Base-by-base conservation (phyloP, 352 stramenopile genomes). In the Blastocystis sp. region DNA sequence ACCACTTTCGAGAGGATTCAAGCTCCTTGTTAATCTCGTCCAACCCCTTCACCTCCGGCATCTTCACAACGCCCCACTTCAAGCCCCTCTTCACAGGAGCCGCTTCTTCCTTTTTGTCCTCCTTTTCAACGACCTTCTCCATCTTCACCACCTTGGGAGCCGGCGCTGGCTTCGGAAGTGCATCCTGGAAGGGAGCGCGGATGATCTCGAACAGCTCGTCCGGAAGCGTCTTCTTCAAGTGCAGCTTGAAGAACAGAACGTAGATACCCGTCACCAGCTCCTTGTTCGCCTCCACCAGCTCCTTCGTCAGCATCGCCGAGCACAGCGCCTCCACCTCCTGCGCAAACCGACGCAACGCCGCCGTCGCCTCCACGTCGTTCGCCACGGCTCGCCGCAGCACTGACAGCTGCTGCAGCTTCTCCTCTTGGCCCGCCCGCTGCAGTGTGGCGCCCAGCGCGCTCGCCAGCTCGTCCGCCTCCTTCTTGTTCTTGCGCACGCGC, bases 281-380 rank as follows among this genome's bases (percentile, higher is more conserved):
- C 40, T 66, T 41, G 19, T 84, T 19, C 48, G 53, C 52, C 43
- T 81, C 71, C 61, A 59, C 34, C 19, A 19, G 53, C 3, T 53
- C 4, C 66, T 34, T 43, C 40, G 65, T 59, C 38, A 84, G 19
- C 52, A 52, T 59, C 14, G 17, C 52, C 40, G 74, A 28, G 5
- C 52, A 69, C 23, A 62, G 38, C 28, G 9, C 4, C n/a, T 84
- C 74, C 3, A 84, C n/a, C 60, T 64, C 74, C 7, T 53, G 7
- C 14, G 74, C 74, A 70, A 84, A 84, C 10, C 53, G 34, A 53
- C 53, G 53, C 59, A 84, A 56, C 40, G 52, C n/a, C 34, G 7
- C 34, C 14, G 56, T n/a, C 10, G 74, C 74, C 28, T 84, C 74
- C 60, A 62, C n/a, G 7, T 84, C 74, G 53, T 23, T 69, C n/a